Conservation (phyloP, 2,329 filamentous ascomycete genomes). For the Fusarium sp. region DNA sequence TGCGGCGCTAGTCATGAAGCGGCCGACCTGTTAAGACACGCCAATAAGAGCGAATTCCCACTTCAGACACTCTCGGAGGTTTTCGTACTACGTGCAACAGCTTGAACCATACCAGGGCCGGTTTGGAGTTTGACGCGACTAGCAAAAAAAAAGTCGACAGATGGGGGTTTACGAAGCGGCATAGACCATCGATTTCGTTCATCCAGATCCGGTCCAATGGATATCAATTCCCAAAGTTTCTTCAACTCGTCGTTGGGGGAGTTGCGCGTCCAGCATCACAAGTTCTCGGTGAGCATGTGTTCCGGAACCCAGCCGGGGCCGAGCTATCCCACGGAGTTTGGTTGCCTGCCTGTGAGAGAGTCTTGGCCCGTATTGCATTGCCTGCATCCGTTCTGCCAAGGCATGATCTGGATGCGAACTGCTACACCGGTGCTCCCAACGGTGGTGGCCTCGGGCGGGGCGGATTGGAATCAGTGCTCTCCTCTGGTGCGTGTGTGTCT, state of each 20-base stretch:
- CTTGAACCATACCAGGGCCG: neutral
- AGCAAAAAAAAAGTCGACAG: neutral
- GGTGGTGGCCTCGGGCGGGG: neutral
- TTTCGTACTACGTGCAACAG: neutral
- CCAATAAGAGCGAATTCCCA: constrained; percentile 10
- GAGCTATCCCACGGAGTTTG: neutral
- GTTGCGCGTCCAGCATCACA: neutral
- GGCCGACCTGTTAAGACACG: neutral
- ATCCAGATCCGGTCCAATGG: neutral
- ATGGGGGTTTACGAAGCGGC: neutral
- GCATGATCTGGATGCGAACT: neutral
- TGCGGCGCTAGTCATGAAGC: constrained; percentile 13
- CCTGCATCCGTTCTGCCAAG: neutral
- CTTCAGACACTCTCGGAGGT: neutral
- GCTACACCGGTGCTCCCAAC: neutral
- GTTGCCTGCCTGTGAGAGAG: neutral
- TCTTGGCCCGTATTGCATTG: neutral
- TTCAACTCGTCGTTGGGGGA: neutral
- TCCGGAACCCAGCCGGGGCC: neutral
- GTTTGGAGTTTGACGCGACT: neutral
- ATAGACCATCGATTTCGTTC: neutral
- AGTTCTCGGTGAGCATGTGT: neutral
- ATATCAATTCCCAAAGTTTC: neutral
- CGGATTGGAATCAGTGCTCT: neutral
- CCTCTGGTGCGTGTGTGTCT: neutral